Evolutionary conservation across 306 rosid genomes (phyloP).

Genomic region (Lablab purpureus): DNA sequence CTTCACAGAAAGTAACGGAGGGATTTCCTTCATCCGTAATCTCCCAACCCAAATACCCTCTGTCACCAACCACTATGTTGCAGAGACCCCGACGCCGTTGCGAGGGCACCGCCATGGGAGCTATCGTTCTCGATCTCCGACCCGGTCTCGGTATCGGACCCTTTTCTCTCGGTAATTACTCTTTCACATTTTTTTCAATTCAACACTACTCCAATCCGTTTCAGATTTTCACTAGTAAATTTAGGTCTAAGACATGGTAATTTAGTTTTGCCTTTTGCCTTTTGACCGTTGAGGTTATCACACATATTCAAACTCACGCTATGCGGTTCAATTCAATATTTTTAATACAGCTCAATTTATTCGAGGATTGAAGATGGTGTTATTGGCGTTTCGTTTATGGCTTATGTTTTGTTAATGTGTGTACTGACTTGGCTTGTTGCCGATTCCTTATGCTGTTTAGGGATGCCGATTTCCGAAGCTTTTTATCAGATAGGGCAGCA

Average conservation of each 20-base stretch:
- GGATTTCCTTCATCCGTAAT: slow-evolving; percentile 15
- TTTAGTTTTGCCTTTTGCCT: background rate
- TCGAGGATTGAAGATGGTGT: background rate
- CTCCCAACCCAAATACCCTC: slow-evolving; percentile 21
- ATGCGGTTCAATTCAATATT: background rate
- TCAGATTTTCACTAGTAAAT: background rate
- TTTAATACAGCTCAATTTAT: background rate
- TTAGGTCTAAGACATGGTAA: slow-evolving; percentile 7
- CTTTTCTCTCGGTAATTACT: slow-evolving; percentile 73
- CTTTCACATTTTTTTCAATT: slow-evolving; percentile 12
- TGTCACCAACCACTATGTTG: slow-evolving; percentile 52
- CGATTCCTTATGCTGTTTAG: slow-evolving; percentile 50
- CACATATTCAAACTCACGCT: background rate
- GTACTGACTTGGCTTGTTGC: slow-evolving; percentile 6
- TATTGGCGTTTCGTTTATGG: background rate
- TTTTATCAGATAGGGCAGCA: slow-evolving; percentile 94
- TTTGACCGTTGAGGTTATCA: background rate
- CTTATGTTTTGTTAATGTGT: background rate
- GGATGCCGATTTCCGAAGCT: slow-evolving; percentile 98
- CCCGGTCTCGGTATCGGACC: slow-evolving; percentile 95
- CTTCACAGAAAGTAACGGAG: slow-evolving; percentile 55
- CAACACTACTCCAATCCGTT: background rate
- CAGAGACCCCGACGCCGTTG: slow-evolving; percentile 93
- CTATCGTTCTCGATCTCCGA: slow-evolving; percentile 94
- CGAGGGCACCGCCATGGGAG: slow-evolving; percentile 99